Evolutionary conservation across 139 green algal species (phyloP).

Genomic region (Ettlia oleoabundans): DNA sequence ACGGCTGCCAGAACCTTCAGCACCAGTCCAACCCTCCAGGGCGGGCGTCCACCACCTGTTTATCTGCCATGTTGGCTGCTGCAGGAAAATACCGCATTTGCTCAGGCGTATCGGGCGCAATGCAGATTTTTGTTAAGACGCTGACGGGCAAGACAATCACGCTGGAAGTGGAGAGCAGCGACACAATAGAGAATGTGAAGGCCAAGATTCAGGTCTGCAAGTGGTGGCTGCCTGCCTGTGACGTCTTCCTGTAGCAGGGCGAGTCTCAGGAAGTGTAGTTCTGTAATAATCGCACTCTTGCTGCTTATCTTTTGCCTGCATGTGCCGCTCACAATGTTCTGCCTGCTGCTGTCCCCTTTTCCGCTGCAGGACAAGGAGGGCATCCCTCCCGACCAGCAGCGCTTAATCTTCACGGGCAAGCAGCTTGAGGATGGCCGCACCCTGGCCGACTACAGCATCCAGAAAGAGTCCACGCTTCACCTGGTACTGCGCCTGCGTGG

Average conservation of each 20-base stretch:
- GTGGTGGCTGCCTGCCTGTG: no score
- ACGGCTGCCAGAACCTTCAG: no score
- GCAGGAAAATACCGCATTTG: no score
- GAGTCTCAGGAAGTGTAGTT: no score
- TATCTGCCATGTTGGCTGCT: no score
- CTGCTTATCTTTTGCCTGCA: neutral
- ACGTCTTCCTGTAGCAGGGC: no score
- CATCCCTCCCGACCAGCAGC: constrained; percentile 94
- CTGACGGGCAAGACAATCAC: constrained; percentile 89
- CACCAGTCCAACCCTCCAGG: no score
- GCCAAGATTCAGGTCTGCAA: constrained; percentile 82
- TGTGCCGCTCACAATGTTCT: neutral
- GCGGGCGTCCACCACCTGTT: no score
- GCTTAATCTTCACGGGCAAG: constrained; percentile 96
- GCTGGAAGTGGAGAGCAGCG: constrained; percentile 82
- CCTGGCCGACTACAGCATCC: constrained; percentile 95
- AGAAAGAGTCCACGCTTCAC: constrained; percentile 97
- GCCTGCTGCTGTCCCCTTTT: neutral
- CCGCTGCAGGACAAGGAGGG: constrained; percentile 77
- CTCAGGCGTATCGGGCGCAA: constrained; percentile 14
- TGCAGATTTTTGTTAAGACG: constrained; percentile 96
- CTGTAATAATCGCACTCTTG: no score
- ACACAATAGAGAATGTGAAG: constrained; percentile 93
- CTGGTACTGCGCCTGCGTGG: constrained; percentile 94
- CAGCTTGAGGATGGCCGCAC: constrained; percentile 95